A percentile compares a stretch with the other conserved stretches of the same genome.
These are phyloP conservation scores for Pichia deserticola DNA, from an alignment of 805 yeast species.

Conservation along the genomic window DNA sequence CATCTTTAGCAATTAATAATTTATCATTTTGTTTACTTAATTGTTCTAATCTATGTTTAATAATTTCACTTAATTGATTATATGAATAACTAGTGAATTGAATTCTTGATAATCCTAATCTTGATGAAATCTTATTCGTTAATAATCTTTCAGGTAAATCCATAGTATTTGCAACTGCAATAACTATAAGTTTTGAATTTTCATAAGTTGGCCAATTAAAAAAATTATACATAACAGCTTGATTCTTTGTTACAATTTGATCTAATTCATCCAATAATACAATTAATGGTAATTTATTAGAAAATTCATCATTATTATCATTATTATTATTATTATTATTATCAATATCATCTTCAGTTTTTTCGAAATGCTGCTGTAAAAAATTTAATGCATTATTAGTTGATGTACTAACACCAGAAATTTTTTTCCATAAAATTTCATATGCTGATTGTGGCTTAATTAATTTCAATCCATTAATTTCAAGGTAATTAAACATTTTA, in stretches of 20 bases:
- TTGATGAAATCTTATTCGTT: constrained; percentile 82
- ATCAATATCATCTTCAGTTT: constrained; percentile 11
- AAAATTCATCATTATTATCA: constrained; percentile 7
- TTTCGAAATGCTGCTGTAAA: constrained; percentile 63
- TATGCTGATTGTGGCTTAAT: constrained; percentile 75
- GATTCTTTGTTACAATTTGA: constrained; percentile 77
- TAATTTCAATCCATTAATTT: constrained; percentile 85
- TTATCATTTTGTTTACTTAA: constrained; percentile 36
- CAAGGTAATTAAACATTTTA: constrained; percentile 59
- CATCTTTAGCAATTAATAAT: constrained; percentile 52
- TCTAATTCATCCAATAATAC: constrained; percentile 89
- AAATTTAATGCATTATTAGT: constrained; percentile 57
- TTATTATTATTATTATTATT: constrained; percentile 7
- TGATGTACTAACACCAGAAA: constrained; percentile 52
- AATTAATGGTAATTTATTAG: constrained; percentile 48
- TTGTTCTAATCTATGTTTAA: constrained; percentile 57
- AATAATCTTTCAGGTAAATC: constrained; percentile 87
- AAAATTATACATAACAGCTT: constrained; percentile 86
- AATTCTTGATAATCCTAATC: constrained; percentile 81
- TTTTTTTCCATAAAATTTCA: constrained; percentile 72
- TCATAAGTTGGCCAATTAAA: constrained; percentile 94
- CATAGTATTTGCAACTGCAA: constrained; percentile 97
- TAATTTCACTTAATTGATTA: constrained; percentile 68
- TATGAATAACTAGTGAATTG: constrained; percentile 86
- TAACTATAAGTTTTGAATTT: constrained; percentile 71